Evolutionary conservation across 768 basidiomycete genomes (phyloP), one percentile per base, ranked within the genome.

Genomic region (Serendipita sp.): DNA sequence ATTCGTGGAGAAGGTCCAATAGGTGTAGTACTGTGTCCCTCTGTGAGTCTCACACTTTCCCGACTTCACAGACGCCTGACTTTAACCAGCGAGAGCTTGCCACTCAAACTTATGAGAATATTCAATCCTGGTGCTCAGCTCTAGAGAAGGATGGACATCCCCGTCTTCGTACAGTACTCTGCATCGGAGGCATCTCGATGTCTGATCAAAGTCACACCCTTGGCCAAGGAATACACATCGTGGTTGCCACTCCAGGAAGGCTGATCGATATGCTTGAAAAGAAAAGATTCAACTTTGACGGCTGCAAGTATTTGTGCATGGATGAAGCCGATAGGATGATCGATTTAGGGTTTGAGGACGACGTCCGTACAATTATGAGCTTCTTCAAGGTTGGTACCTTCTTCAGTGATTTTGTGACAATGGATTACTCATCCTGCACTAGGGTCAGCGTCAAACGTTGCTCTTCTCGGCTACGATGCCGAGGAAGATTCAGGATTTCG

Each of bases 281-380:
- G 78, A 89, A 83, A 72, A 81, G 84, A 66, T 89, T 99, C 68
- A 90, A 86, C 3, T 87, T 98, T 71, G 87, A 88, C 65, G 86
- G 85, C 66, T 97, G 94, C 85, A 93, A 91, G 76, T 96, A 83
- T 71, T 75, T 99, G 11, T 97, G 94, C 71, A 93, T 99, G 91
- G 96, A 99, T 74, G 96, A 99, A 74, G 96, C 96, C 0, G 96
- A 99, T 74, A 78, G 96, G 64, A 99, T 99, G 96, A 93, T 99
- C 64, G 96, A 99, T 70, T 78, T 97, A 71, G 96, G 96, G 0
- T 99, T 99, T 69, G 96, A 99, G 73, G 96, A 99, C 65, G 96
- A 99, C 68, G 94, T 99, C 31, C 80, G 96, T 63, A 96, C 93
- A 69, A 96, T 99, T 69, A 97, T 99, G 92, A 95, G 90, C 70